Evolutionary conservation across 441 rosid species (phyloP), one percentile per base, ranked within the genome.

Genomic region (Adansonia rubrostipa): DNA sequence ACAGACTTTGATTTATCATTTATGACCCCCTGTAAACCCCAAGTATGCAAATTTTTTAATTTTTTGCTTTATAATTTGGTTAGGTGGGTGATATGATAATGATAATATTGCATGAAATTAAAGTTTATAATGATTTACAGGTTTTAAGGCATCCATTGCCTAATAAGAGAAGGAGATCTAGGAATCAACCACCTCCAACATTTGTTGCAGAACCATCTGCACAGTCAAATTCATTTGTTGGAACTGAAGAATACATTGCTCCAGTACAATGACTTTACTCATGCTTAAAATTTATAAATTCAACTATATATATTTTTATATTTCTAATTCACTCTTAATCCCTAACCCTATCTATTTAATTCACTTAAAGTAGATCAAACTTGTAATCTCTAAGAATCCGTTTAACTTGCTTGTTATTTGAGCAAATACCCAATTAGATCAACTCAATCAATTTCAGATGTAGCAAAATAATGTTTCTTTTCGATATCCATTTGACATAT

Each of bases 181-280:
- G 89, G 82, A 94, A 80, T 86, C 95, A 83, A 69, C 96, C 89
- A 7, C 86, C 88, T 11, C 95, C 97, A 4, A 88, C 86, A n/a
- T 93, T 96, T 85, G 89, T 94, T 77, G 99, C 99, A 78, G 96
- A 94, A 79, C 99, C 98, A 71, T 66, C 24, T 20, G 4, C 92
- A 22, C 91, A 85, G 81, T 94, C 99, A 45, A 96, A 94, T 88
- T 96, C 99, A 48, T 96, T 94, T 81, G 98, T 96, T 54, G 99
- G 99, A 82, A 96, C 98, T 36, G 98, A 96, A 88, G 99, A 96
- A 84, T 96, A 96, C 83, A 96, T 94, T 83, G 97, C 99, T 57
- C 99, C 99, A 17, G 99, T 96, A 94, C 44, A 86, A 63, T 84
- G 61, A 77, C 79, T n/a, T 77, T 58, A 57, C 36, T 15, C 15